Percentiles rank a stretch among this genome's conserved stretches.
Conservation (phyloP, 805 yeast genomes). For the Starmerella tilneyi region DNA sequence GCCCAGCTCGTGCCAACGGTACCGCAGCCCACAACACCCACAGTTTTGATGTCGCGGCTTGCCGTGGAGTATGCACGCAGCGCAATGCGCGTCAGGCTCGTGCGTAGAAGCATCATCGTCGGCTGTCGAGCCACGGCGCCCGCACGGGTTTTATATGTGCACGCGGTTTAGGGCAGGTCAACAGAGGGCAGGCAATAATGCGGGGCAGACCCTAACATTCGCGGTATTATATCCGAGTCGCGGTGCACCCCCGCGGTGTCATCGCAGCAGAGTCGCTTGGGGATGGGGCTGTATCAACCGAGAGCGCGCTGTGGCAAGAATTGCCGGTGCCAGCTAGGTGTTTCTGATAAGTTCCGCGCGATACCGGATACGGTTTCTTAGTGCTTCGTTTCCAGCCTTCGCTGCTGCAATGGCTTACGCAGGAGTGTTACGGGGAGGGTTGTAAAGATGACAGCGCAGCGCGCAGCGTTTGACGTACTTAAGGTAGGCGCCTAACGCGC, state of each 20-base stretch:
- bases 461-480: no score
- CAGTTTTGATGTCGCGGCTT: slow-evolving; percentile 8
- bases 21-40: slow-evolving; percentile 17
- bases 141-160: not conserved
- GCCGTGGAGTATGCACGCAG: not conserved
- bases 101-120: not conserved
- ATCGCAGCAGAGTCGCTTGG: not conserved
- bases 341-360: no score
- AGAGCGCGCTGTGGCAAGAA: no score
- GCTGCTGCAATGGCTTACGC: no score
- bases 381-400: no score
- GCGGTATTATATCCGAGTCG: not conserved
- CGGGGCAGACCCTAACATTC: not conserved
- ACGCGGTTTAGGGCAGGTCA: slow-evolving; percentile 2
- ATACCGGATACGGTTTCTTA: no score
- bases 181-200: not conserved
- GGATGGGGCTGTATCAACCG: no score
- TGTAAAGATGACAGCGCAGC: no score
- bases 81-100: not conserved
- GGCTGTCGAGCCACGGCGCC: no score
- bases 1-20: slow-evolving; percentile 19
- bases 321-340: no score
- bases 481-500: not conserved
- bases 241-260: not conserved
- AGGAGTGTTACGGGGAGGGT: no score